A percentile compares a stretch with the other conserved stretches of the same genome.
Evolutionary conservation across 257 asterid species (phyloP).

Genomic region (Echites panduratus): DNA sequence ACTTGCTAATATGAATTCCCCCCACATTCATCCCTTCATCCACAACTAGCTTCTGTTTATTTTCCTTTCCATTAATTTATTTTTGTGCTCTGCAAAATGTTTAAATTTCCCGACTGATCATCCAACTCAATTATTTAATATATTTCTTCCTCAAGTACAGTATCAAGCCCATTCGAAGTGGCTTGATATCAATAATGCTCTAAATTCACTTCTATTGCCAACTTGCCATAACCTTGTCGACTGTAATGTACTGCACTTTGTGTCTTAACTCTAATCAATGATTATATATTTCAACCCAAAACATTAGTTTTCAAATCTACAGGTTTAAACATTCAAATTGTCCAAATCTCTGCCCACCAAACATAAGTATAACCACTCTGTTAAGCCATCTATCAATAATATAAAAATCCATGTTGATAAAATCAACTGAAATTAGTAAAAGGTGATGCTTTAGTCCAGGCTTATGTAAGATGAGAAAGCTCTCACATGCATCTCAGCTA

Average conservation of each 20-base stretch:
- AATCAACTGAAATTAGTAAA: background rate
- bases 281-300: background rate
- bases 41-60: background rate
- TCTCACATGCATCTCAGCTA: background rate
- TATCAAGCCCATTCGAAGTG: background rate
- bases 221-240: background rate
- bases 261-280: background rate
- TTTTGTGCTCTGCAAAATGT: background rate
- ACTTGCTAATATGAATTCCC: background rate
- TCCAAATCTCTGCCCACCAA: background rate
- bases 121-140: background rate
- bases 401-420: background rate
- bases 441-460: background rate
- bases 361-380: background rate
- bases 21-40: background rate
- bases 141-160: background rate
- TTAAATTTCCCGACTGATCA: background rate
- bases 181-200: background rate
- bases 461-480: background rate
- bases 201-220: background rate
- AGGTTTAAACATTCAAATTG: background rate
- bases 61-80: background rate
- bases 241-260: background rate
- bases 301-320: background rate
- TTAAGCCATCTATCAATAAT: background rate